A percentile compares a stretch with the other conserved stretches of the same genome.
phyloP scores from a whole-genome alignment of 352 stramenopile genomes.

The Phytophthora citricola region DNA sequence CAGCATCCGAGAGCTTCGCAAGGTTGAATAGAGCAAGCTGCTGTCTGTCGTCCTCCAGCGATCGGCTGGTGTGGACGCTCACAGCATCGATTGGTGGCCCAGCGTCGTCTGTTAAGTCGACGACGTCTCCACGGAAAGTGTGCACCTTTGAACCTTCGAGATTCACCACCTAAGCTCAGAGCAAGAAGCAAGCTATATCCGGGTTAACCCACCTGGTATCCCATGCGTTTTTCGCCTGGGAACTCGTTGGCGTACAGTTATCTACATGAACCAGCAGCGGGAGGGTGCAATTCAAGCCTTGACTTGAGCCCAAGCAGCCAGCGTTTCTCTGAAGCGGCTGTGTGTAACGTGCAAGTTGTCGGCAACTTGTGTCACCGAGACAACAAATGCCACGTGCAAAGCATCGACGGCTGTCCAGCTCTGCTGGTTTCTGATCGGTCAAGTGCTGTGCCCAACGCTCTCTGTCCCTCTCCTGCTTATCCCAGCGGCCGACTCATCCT shows the following conservation, averaged over 20 bases:
- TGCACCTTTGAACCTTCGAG: constrained; percentile 9
- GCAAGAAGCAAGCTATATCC: constrained; percentile 2
- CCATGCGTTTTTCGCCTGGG: not conserved
- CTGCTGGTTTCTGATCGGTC: constrained; percentile 15
- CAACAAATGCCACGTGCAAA: constrained; percentile 6
- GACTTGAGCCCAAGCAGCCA: constrained; percentile 1
- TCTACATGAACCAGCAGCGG: not conserved
- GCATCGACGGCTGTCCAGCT: constrained; percentile 18
- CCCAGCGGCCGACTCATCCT: constrained; percentile 9
- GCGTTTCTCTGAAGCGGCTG: constrained; percentile 24
- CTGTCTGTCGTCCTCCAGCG: constrained; percentile 2
- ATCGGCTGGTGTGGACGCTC: not conserved
- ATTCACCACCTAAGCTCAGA: constrained; percentile 1
- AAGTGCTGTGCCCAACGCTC: constrained; percentile 27
- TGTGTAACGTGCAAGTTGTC: constrained; percentile 27
- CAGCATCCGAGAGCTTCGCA: not conserved
- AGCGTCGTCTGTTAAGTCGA: not conserved
- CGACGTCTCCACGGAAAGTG: not conserved
- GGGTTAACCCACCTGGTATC: not conserved
- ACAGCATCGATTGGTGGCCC: not conserved
- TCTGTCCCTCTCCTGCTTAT: constrained; percentile 34
- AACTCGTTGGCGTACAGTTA: too few relatives aligned
- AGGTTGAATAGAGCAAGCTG: not conserved
- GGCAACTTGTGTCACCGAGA: constrained; percentile 32
- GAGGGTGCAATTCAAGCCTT: not conserved